phyloP scores from a whole-genome alignment of 306 rosid genomes.

The Geum urbanum region DNA sequence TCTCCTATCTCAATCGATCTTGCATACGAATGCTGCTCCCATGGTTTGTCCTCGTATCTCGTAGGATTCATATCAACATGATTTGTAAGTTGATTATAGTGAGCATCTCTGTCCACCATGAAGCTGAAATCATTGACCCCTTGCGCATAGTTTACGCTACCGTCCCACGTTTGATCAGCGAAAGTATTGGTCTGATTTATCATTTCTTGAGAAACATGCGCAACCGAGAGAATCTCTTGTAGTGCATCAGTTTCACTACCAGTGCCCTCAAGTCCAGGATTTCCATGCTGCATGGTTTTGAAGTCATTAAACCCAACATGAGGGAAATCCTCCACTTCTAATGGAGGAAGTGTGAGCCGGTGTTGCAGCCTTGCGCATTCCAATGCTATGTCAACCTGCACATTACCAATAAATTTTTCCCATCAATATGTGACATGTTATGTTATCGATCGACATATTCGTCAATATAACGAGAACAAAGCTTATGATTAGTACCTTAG shows the following conservation, averaged over 20 bases:
- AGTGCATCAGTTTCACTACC: conserved; percentile 49
- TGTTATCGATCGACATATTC: background rate
- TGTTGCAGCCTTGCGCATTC: conserved; percentile 94
- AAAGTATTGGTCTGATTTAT: conserved; percentile 41
- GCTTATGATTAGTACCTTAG: conserved; percentile 44
- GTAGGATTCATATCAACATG: conserved; percentile 33
- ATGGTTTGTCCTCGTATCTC: conserved; percentile 40
- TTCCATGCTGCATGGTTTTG: conserved; percentile 37
- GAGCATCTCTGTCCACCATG: conserved; percentile 42
- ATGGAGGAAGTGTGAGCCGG: conserved; percentile 65
- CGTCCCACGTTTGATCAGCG: conserved; percentile 34
- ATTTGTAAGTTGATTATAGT: conserved; percentile 23
- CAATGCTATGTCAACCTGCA: conserved; percentile 75
- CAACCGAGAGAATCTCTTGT: conserved; percentile 87
- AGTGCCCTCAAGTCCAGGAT: conserved; percentile 25
- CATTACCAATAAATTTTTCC: background rate
- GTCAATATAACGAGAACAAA: no score
- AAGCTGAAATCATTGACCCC: conserved; percentile 55
- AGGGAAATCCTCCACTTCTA: conserved; percentile 69
- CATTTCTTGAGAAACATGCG: conserved; percentile 68
- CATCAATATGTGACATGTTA: background rate
- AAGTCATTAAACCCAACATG: conserved; percentile 46
- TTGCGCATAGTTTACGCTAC: conserved; percentile 33
- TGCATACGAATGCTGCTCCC: conserved; percentile 52
- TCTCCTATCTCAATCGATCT: conserved; percentile 51